These are phyloP conservation scores for Pyrenophora tritici-repentis DNA, from an alignment of 2,329 filamentous ascomycete species.

Conservation along the genomic window DNA sequence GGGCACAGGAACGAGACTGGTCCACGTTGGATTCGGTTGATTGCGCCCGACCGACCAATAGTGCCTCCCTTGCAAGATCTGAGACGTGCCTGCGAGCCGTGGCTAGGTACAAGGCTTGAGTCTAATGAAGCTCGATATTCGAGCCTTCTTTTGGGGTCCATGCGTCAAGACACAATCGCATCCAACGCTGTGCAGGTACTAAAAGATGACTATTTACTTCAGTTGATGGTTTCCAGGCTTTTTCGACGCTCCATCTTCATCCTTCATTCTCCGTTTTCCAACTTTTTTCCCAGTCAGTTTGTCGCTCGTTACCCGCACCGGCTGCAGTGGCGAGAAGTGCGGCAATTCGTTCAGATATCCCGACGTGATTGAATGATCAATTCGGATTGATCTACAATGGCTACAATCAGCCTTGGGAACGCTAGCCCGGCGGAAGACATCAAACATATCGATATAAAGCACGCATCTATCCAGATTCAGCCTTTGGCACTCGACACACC, in stretches of 20 bases:
- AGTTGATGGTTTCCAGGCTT: slow-evolving; percentile 19
- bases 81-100: slow-evolving; percentile 38
- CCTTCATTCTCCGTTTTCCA: slow-evolving; percentile 14
- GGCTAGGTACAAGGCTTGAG: slow-evolving; percentile 46
- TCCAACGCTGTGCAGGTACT: slow-evolving; percentile 35
- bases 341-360: slow-evolving; percentile 34
- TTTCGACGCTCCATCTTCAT: slow-evolving; percentile 13
- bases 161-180: slow-evolving; percentile 35
- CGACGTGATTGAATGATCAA: slow-evolving; percentile 26
- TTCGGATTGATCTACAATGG: slow-evolving; percentile 35
- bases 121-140: slow-evolving; percentile 46
- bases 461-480: slow-evolving; percentile 37
- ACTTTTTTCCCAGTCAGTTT: background rate
- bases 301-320: slow-evolving; percentile 10
- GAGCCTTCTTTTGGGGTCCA: slow-evolving; percentile 33
- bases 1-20: slow-evolving; percentile 26
- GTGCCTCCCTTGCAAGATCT: slow-evolving; percentile 30
- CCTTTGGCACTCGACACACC: slow-evolving; percentile 34
- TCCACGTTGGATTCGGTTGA: slow-evolving; percentile 39
- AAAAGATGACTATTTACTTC: slow-evolving; percentile 46
- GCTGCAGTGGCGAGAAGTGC: slow-evolving; percentile 31
- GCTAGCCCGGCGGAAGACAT: slow-evolving; percentile 34
- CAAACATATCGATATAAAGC: slow-evolving; percentile 40
- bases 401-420: slow-evolving; percentile 35
- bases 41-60: slow-evolving; percentile 41